Conservation (phyloP, 78 protist species). For the Tieghemostelium lacteum region DNA sequence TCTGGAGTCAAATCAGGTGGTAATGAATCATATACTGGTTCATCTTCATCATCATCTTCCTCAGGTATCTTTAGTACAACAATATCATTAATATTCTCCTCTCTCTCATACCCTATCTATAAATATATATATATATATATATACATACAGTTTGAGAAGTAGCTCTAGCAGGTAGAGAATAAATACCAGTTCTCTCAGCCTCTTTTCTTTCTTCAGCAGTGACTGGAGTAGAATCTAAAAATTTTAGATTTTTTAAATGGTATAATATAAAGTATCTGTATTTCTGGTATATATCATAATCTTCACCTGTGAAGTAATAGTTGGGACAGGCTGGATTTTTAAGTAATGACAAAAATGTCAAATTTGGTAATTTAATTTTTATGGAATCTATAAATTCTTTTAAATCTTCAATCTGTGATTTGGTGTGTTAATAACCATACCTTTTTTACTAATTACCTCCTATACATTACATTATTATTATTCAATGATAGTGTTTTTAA, state of each 20-base stretch:
- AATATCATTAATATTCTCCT: no score
- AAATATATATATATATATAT: no score
- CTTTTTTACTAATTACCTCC: neutral
- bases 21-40: conserved; percentile 31
- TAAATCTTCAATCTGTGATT: conserved; percentile 63
- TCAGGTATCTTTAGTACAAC: neutral
- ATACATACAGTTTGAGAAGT: conserved; percentile 6
- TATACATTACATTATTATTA: conserved; percentile 67
- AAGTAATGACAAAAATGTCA: conserved; percentile 78
- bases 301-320: conserved; percentile 58
- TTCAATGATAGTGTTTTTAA: conserved; percentile 77
- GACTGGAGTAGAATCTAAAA: conserved; percentile 78
- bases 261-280: conserved; percentile 75
- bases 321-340: conserved; percentile 85
- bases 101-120: no score
- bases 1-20: conserved; percentile 65
- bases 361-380: conserved; percentile 74
- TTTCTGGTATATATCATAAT: conserved; percentile 69
- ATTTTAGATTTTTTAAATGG: conserved; percentile 63
- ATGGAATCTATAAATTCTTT: conserved; percentile 74
- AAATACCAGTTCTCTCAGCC: conserved; percentile 72
- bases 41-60: conserved; percentile 30
- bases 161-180: conserved; percentile 39
- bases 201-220: conserved; percentile 72
- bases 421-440: neutral